These are phyloP conservation scores for Cryomyces minteri DNA, from an alignment of 495 filamentous ascomycete genomes.

Conservation along the genomic window DNA sequence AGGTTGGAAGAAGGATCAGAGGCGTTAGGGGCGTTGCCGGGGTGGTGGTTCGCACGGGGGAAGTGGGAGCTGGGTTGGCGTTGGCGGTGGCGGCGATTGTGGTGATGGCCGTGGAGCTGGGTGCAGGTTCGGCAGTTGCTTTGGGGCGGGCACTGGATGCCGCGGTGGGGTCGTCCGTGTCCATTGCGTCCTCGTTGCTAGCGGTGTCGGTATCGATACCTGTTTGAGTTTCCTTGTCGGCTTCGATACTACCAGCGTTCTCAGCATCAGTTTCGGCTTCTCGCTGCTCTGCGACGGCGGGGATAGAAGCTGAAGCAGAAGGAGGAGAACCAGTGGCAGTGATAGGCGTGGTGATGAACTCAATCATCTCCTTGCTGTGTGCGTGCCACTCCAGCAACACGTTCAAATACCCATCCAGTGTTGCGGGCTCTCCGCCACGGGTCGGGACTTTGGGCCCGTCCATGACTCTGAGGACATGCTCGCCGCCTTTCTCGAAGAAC, in stretches of 20 bases:
- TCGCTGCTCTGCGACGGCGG: not conserved
- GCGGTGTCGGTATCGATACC: constrained; percentile 1
- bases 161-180: not conserved
- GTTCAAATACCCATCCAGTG: constrained; percentile 39
- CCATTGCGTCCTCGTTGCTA: not conserved
- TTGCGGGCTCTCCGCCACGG: constrained; percentile 17
- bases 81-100: not conserved
- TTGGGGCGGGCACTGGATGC: not conserved
- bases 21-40: constrained; percentile 18
- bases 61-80: not conserved
- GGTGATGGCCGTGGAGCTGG: not conserved
- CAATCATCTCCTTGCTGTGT: constrained; percentile 44
- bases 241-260: not conserved
- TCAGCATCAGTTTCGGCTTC: not conserved
- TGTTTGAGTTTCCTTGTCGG: not conserved
- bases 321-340: not conserved
- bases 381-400: constrained; percentile 55
- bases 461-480: constrained; percentile 35
- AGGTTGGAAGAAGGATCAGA: constrained; percentile 58
- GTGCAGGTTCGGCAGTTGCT: not conserved
- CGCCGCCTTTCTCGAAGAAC: constrained; percentile 34
- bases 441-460: constrained; percentile 28
- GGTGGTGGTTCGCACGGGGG: not conserved
- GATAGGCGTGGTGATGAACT: constrained; percentile 33
- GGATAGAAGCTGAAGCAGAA: not conserved